Percentiles rank a stretch among this genome's conserved stretches.
Conservation (phyloP, 768 basidiomycete genomes). For the Plicaturopsis crispa region DNA sequence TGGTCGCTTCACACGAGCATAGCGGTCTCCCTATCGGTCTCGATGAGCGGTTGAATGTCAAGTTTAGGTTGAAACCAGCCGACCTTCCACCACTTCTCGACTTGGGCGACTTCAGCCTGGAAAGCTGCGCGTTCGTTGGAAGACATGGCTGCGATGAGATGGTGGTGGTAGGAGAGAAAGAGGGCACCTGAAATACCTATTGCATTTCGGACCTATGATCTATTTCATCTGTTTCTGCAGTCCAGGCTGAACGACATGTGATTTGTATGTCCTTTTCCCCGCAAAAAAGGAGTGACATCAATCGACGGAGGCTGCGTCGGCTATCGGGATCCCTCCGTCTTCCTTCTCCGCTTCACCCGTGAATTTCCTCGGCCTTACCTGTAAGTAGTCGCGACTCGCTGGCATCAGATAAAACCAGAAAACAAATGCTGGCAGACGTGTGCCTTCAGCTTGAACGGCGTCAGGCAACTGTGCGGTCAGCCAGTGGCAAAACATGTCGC, state of each 20-base stretch:
- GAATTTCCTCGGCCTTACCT: too few relatives aligned
- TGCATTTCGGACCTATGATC: conserved; percentile 2
- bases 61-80: conserved; percentile 14
- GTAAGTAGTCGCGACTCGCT: too few relatives aligned
- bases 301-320: too few relatives aligned
- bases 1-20: conserved; percentile 78
- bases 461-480: too few relatives aligned
- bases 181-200: neutral
- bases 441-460: too few relatives aligned
- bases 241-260: conserved; percentile 32
- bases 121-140: conserved; percentile 59
- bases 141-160: conserved; percentile 48
- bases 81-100: conserved; percentile 94
- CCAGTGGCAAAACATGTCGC: too few relatives aligned
- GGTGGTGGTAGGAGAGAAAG: conserved; percentile 4
- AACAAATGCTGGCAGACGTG: too few relatives aligned
- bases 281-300: too few relatives aligned
- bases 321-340: too few relatives aligned
- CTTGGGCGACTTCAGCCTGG: conserved; percentile 72
- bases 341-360: too few relatives aligned
- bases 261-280: conserved; percentile 25
- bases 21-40: conserved; percentile 68
- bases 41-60: conserved; percentile 6
- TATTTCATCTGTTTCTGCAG: conserved; percentile 15
- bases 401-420: too few relatives aligned